A percentile compares a stretch with the other conserved stretches of the same genome.
Conservation (phyloP, 805 yeast genomes). For the Monosporozyma unispora region DNA sequence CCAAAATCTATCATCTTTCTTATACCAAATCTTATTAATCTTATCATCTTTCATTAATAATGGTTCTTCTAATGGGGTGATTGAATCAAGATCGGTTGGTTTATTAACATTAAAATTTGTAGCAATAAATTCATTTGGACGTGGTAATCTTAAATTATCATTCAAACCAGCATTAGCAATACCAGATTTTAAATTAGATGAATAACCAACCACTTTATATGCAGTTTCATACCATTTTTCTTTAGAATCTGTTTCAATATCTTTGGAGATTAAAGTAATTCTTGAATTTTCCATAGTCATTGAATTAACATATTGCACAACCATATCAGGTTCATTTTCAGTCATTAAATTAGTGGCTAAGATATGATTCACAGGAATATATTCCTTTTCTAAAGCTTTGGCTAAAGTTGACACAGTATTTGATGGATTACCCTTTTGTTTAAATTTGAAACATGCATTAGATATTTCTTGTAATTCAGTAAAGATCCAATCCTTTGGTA, state of each 20-base stretch:
- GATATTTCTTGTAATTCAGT: constrained; percentile 67
- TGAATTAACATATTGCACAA: constrained; percentile 40
- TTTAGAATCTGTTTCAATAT: constrained; percentile 38
- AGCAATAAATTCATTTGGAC: constrained; percentile 74
- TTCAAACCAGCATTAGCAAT: constrained; percentile 28
- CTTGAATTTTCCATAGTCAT: constrained; percentile 56
- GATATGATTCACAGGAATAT: constrained; percentile 56
- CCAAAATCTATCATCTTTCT: constrained; percentile 80
- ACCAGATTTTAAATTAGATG: constrained; percentile 30
- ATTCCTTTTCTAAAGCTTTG: constrained; percentile 45
- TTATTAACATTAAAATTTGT: constrained; percentile 58
- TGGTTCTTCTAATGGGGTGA: constrained; percentile 43
- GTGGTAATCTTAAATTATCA: constrained; percentile 49
- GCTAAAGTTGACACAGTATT: constrained; percentile 66
- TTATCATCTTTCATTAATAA: constrained; percentile 45
- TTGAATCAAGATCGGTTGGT: constrained; percentile 24
- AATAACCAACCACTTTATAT: constrained; percentile 43
- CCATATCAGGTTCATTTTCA: constrained; percentile 47
- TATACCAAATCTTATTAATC: constrained; percentile 65
- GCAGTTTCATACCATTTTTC: constrained; percentile 94
- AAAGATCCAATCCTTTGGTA: constrained; percentile 72
- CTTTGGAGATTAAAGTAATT: constrained; percentile 44
- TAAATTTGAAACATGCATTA: constrained; percentile 64
- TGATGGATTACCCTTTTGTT: constrained; percentile 66
- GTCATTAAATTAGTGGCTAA: constrained; percentile 50